These are phyloP conservation scores for Pythium biforme DNA, from an alignment of 352 stramenopile species.

Conservation along the genomic window DNA sequence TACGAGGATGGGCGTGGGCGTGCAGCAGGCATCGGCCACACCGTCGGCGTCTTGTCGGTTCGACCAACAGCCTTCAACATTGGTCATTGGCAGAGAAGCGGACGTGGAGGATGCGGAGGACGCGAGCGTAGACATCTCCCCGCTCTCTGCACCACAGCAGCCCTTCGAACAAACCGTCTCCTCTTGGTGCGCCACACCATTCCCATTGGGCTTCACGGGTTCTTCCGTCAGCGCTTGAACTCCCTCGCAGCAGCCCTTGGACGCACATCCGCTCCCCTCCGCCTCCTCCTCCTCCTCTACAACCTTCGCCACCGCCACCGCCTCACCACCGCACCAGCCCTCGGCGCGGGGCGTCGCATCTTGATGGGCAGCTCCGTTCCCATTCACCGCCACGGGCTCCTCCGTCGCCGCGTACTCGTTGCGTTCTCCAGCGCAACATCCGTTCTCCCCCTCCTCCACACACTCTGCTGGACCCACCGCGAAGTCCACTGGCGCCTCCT, in stretches of 20 bases:
- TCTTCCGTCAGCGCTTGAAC: background rate
- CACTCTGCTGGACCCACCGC: background rate
- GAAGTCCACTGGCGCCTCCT: background rate
- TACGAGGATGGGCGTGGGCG: constrained; percentile 13
- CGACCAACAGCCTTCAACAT: constrained; percentile 6
- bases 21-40: constrained; percentile 12
- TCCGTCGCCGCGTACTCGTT: background rate
- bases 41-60: constrained; percentile 7
- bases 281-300: no score
- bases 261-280: constrained; percentile 3
- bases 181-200: no score
- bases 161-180: background rate
- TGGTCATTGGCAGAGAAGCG: background rate
- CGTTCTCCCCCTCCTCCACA: background rate
- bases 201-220: background rate
- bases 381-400: background rate
- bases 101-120: no score
- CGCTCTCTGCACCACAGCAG: background rate
- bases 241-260: constrained; percentile 15
- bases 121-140: background rate
- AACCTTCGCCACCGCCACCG: background rate
- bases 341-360: background rate
- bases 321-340: background rate
- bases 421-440: constrained; percentile 10
- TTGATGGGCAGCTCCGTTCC: background rate